Conservation (phyloP, 352 stramenopile genomes). For the Phytopythium vexans region DNA sequence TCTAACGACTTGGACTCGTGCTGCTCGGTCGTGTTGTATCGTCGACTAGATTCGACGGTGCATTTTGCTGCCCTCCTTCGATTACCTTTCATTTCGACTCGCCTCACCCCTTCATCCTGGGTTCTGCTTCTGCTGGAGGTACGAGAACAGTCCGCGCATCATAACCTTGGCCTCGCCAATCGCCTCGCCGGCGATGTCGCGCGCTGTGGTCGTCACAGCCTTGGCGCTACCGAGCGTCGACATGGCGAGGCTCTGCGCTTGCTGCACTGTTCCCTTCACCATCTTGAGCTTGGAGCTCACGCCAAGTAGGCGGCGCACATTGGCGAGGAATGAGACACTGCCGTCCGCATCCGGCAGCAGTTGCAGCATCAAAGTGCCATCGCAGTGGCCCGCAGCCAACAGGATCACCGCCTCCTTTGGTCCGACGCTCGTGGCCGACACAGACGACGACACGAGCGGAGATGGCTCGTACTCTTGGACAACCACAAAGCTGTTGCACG, state of each 20-base stretch:
- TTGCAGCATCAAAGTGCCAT: conserved; percentile 76
- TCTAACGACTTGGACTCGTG: background rate
- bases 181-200: conserved; percentile 83
- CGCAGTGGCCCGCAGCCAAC: conserved; percentile 55
- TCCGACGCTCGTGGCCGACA: conserved; percentile 63
- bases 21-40: background rate
- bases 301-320: conserved; percentile 66
- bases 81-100: background rate
- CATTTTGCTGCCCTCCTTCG: too few species aligned
- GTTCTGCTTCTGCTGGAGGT: conserved; percentile 41
- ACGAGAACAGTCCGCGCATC: conserved; percentile 70
- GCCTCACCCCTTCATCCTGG: conserved; percentile 16
- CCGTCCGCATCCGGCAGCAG: conserved; percentile 79
- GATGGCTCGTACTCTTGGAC: conserved; percentile 67
- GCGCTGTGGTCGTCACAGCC: conserved; percentile 75
- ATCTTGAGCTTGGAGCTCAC: conserved; percentile 84
- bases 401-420: conserved; percentile 79
- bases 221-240: conserved; percentile 81
- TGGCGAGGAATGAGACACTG: conserved; percentile 70
- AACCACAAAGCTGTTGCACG: conserved; percentile 43
- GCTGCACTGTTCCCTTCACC: conserved; percentile 84
- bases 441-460: conserved; percentile 21
- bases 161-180: conserved; percentile 83
- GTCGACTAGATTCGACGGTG: too few species aligned
- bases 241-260: conserved; percentile 82